phyloP scores from a whole-genome alignment of 78 protist species.

The Cavenderia fasciculata region DNA sequence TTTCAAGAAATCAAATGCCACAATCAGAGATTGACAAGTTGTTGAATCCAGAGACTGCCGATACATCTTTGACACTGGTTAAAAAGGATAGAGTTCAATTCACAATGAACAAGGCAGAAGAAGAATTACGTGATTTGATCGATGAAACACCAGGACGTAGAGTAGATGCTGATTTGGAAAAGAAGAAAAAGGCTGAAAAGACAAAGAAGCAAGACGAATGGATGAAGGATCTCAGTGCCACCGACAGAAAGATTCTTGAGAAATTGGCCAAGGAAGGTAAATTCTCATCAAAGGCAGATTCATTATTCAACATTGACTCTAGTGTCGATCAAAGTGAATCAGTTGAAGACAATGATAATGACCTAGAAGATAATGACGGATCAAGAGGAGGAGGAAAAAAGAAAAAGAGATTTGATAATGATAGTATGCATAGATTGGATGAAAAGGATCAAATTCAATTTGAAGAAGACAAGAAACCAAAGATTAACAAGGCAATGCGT shows the following conservation, averaged over 20 bases:
- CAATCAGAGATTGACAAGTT: too few species aligned
- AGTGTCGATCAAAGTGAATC: neutral
- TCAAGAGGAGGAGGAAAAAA: neutral
- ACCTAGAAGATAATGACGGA: neutral
- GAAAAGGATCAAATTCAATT: neutral
- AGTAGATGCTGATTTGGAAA: neutral
- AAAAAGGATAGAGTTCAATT: too few species aligned
- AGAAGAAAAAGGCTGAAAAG: slow-evolving; percentile 5
- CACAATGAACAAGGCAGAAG: neutral
- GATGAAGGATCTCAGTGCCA: slow-evolving; percentile 29
- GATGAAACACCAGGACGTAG: neutral
- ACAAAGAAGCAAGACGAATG: slow-evolving; percentile 22
- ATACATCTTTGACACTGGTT: too few species aligned
- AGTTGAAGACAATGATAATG: neutral
- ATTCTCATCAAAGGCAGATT: neutral
- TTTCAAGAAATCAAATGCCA: neutral
- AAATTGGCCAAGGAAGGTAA: slow-evolving; percentile 53
- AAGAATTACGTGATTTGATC: neutral
- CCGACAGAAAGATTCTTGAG: slow-evolving; percentile 45
- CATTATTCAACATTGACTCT: slow-evolving; percentile 2
- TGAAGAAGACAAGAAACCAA: neutral
- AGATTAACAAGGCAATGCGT: neutral
- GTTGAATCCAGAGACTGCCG: too few species aligned
- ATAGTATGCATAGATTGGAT: neutral
- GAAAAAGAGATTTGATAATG: neutral